Evolutionary conservation across 208 protist genomes (phyloP).

Genomic region (Giardia duodenalis): DNA sequence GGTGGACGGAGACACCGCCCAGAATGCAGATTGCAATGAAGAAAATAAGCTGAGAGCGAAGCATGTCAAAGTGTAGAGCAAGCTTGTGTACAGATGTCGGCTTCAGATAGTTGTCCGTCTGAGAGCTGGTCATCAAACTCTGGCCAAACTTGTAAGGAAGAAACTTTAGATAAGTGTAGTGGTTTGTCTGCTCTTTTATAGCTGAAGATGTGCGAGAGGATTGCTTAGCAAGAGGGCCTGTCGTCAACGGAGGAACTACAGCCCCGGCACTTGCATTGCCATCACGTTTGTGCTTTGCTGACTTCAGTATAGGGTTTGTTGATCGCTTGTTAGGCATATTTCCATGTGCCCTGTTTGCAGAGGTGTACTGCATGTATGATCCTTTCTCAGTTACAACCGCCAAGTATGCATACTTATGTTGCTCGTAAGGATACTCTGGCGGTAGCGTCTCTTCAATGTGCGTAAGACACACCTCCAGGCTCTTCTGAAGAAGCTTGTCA

Average conservation of each 20-base stretch:
- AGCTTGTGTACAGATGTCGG: not conserved
- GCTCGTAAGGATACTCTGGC: slow-evolving; percentile 3
- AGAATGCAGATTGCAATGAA: not conserved
- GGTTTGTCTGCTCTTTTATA: not conserved
- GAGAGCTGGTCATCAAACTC: not conserved
- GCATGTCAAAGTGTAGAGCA: not conserved
- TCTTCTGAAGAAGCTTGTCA: not conserved
- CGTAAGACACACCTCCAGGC: not conserved
- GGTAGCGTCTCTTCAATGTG: not conserved
- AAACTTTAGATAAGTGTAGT: not conserved
- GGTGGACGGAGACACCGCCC: not conserved
- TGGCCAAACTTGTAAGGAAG: not conserved
- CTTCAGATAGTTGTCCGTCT: not conserved
- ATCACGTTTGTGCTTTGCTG: too few species aligned
- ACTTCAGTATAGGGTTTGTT: too few species aligned
- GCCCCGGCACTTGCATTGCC: not conserved
- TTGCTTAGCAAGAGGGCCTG: not conserved
- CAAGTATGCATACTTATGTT: not conserved
- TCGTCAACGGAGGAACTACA: too few species aligned
- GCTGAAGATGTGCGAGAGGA: not conserved
- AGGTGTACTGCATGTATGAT: not conserved
- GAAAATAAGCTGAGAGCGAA: not conserved
- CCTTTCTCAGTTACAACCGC: not conserved
- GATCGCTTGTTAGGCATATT: not conserved
- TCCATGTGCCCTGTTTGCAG: not conserved